Base-by-base conservation (phyloP, 2,329 filamentous ascomycete species). In the Alternaria conjuncta region DNA sequence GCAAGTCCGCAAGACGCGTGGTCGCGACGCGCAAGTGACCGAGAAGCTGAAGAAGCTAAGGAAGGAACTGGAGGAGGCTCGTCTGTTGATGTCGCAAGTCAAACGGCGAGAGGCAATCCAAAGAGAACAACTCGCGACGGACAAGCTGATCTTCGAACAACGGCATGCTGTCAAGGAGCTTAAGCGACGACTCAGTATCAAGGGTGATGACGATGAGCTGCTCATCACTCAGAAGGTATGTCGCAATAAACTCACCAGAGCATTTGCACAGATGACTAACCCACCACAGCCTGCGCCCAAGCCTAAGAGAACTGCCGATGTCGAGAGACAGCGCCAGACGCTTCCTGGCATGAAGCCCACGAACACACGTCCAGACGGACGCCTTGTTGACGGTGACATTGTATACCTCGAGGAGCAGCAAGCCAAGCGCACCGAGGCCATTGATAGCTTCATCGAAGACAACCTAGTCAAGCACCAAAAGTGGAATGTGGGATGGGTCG, bases 31-130 rank as follows among this genome's bases (percentile, higher is more conserved):
- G 36, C 95, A 97, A 81, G 93, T 95, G 73, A 93, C 92, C 58
- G 96, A 99, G 78, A 97, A 97, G 80, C 87, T 99, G 71, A 96
- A 96, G 84, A 93, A 92, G 78, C 84, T 99, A 75, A 90, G 96
- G 59, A 91, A 91, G 72, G 95, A 99, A 83, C 86, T 98, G 43
- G 96, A 98, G 81, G 91, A 96, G 72, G 94, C 92, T 63, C 90
- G 94, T 54, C 88, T 93, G 73, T 85, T 98, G 64, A 88, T 97
- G 71, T 84, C 90, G 44, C 84, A 93, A 77, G 89, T 96, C 55
- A 89, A 90, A 70, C 88, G 92, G 70, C 91, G 96, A 73, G 96
- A 99, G 79, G 78, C 91, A 65, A 84, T 90, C 66, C 93, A 94
- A 78, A 90, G 90, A 71, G 91, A 97, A 67, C 84, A 93, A 74